A percentile compares a stretch with the other conserved stretches of the same genome.
phyloP scores from a whole-genome alignment of 2,329 filamentous ascomycete genomes.

The Tolypocladium amazonense region DNA sequence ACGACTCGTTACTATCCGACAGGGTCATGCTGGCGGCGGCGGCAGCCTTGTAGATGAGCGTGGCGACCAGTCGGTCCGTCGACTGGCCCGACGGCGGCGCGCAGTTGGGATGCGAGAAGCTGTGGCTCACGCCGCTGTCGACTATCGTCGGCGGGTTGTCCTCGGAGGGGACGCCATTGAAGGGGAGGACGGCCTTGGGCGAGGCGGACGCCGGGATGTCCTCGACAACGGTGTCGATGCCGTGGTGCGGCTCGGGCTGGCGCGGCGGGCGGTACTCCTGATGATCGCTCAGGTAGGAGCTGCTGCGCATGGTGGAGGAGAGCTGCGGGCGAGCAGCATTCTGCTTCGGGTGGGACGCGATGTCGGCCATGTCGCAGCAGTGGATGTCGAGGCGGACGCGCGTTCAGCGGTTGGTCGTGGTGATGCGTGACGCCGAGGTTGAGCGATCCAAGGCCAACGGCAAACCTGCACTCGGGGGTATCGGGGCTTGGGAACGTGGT shows the following conservation, averaged over 20 bases:
- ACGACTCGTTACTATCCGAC: constrained; percentile 21
- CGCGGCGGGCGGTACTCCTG: constrained; percentile 51
- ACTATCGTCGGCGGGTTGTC: constrained; percentile 49
- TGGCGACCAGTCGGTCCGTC: constrained; percentile 47
- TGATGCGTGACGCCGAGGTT: neutral
- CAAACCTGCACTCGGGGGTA: neutral
- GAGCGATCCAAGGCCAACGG: neutral
- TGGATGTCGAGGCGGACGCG: constrained; percentile 11
- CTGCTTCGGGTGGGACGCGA: constrained; percentile 18
- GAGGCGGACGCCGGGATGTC: constrained; percentile 31
- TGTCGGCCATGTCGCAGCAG: constrained; percentile 13
- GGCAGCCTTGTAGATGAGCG: constrained; percentile 49
- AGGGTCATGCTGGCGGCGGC: constrained; percentile 2
- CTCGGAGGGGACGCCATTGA: constrained; percentile 50
- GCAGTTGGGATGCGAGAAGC: constrained; percentile 53
- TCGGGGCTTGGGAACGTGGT: neutral
- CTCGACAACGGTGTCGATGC: constrained; percentile 56
- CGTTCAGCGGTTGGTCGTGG: neutral
- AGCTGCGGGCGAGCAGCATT: constrained; percentile 35
- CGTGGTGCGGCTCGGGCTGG: constrained; percentile 44
- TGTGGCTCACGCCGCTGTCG: constrained; percentile 51
- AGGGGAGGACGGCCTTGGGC: constrained; percentile 34
- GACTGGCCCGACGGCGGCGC: constrained; percentile 36
- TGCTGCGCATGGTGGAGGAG: constrained; percentile 42
- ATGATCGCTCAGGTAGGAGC: constrained; percentile 52